phyloP scores from a whole-genome alignment of 2,329 filamentous ascomycete genomes.

The Ceratocystis cubensis region DNA sequence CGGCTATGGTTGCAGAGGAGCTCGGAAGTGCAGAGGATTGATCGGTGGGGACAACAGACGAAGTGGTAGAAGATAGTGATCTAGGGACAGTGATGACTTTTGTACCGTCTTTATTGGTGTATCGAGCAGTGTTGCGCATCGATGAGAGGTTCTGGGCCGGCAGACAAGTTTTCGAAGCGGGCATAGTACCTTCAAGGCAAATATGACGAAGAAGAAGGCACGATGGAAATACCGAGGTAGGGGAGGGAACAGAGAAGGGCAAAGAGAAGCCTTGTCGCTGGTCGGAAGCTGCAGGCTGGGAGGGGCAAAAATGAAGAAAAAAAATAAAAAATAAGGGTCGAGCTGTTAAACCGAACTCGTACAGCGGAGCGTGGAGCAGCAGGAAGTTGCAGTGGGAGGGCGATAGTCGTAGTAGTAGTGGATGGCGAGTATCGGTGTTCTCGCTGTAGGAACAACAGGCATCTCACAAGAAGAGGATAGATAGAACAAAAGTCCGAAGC shows the following conservation, averaged over 20 bases:
- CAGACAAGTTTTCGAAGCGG: slow-evolving; percentile 41
- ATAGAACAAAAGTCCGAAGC: not conserved
- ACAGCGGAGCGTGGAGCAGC: slow-evolving; percentile 9
- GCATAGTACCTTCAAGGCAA: slow-evolving; percentile 33
- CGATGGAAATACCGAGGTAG: not conserved
- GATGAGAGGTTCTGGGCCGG: slow-evolving; percentile 39
- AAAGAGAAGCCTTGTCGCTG: not conserved
- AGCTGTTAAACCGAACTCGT: slow-evolving; percentile 12
- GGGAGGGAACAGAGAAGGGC: too few species aligned
- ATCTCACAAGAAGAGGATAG: not conserved
- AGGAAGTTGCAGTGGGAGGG: not conserved
- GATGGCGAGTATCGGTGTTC: not conserved
- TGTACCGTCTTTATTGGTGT: slow-evolving; percentile 56
- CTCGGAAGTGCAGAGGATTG: slow-evolving; percentile 25
- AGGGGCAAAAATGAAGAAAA: slow-evolving; percentile 7
- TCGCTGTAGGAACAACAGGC: not conserved
- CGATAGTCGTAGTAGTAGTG: not conserved
- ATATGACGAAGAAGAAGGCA: not conserved
- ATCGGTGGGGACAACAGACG: slow-evolving; percentile 35
- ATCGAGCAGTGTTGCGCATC: slow-evolving; percentile 45
- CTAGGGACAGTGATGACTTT: slow-evolving; percentile 57
- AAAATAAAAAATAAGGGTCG: slow-evolving; percentile 15
- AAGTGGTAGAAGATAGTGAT: slow-evolving; percentile 32
- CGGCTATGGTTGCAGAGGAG: not conserved
- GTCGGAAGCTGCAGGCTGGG: not conserved